phyloP scores from a whole-genome alignment of 1,284 basidiomycete genomes.

The Apiotrichum laibachii region DNA sequence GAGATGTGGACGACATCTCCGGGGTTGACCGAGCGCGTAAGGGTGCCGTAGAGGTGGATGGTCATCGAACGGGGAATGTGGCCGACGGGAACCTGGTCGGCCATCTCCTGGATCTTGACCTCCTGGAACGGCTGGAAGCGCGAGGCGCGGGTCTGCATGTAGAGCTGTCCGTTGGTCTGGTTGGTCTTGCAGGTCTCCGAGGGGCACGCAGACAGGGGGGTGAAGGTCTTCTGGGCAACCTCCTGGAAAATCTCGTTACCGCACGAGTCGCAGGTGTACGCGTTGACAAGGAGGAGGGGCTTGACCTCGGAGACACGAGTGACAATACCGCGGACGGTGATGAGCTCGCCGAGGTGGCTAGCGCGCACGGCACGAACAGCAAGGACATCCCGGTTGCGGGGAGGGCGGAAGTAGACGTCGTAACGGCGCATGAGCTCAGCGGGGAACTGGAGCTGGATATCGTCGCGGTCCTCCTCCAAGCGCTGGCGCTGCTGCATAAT shows the following conservation, averaged over 20 bases:
- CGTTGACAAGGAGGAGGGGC: constrained; percentile 93
- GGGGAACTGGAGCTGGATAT: constrained; percentile 61
- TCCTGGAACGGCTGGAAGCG: constrained; percentile 99
- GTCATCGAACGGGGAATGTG: constrained; percentile 99
- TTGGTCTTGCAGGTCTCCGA: constrained; percentile 83
- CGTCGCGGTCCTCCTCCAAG: constrained; percentile 55
- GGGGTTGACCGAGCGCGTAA: constrained; percentile 89
- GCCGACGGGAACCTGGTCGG: constrained; percentile 98
- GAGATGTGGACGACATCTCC: constrained; percentile 93
- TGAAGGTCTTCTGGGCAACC: constrained; percentile 88
- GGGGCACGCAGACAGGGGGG: constrained; percentile 82
- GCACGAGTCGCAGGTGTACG: constrained; percentile 97
- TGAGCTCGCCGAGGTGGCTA: constrained; percentile 79
- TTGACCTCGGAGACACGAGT: constrained; percentile 99
- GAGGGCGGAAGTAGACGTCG: constrained; percentile 89
- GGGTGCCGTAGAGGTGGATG: constrained; percentile 82
- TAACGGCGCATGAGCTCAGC: constrained; percentile 88
- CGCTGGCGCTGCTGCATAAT: constrained; percentile 89
- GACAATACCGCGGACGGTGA: constrained; percentile 95
- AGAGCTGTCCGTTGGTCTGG: constrained; percentile 81
- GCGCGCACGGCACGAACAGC: constrained; percentile 91
- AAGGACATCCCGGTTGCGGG: constrained; percentile 63
- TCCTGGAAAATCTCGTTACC: constrained; percentile 99
- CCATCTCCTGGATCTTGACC: constrained; percentile 99
- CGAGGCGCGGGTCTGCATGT: constrained; percentile 97